A percentile compares a stretch with the other conserved stretches of the same genome.
Conservation (phyloP, 768 basidiomycete species). For the Gloeopeniophorella convolvens region DNA sequence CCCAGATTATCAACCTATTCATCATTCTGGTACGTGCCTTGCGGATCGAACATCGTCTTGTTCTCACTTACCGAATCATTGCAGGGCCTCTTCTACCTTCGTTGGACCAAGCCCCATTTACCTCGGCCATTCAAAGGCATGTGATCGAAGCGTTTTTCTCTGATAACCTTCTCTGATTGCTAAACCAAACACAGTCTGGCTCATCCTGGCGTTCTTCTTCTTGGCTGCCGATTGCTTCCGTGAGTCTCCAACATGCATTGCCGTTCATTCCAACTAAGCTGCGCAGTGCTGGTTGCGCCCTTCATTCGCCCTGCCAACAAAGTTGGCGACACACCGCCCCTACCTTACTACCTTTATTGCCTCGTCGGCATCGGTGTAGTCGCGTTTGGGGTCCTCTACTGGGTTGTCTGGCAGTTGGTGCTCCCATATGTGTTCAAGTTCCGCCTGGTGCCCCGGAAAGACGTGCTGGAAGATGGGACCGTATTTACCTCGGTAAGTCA, state of each 20-base stretch:
- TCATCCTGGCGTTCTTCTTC: constrained; percentile 49
- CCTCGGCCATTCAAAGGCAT: constrained; percentile 46
- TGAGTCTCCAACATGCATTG: constrained; percentile 25
- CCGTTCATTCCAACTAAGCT: not conserved
- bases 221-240: constrained; percentile 44
- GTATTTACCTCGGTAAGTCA: constrained; percentile 45
- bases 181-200: constrained; percentile 41
- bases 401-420: constrained; percentile 47
- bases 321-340: constrained; percentile 52
- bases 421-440: constrained; percentile 45
- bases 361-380: constrained; percentile 47
- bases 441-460: constrained; percentile 42
- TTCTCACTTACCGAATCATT: not conserved
- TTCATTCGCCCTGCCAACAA: constrained; percentile 49
- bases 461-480: constrained; percentile 44
- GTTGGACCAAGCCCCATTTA: constrained; percentile 43
- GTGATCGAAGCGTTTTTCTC: too few species aligned
- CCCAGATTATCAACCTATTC: constrained; percentile 51
- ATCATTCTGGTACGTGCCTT: constrained; percentile 41
- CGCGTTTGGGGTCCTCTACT: constrained; percentile 42
- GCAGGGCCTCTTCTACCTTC: constrained; percentile 50
- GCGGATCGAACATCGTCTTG: not conserved
- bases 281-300: constrained; percentile 46
- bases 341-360: constrained; percentile 57
- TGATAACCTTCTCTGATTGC: constrained; percentile 2